Conservation (phyloP, 805 yeast genomes). For the Cyberlindnera galapagoensis region DNA sequence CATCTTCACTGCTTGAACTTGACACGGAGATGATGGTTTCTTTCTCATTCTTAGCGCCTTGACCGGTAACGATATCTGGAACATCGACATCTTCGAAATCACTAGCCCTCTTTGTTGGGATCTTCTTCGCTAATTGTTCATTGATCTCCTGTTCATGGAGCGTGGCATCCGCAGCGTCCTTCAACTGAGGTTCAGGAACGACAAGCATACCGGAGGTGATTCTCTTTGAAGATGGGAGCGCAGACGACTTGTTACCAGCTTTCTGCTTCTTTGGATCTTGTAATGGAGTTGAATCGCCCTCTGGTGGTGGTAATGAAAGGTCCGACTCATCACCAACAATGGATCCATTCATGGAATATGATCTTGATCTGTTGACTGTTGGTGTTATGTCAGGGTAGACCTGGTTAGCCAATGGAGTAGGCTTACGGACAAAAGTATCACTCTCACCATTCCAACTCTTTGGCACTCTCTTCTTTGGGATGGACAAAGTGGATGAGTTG, state of each 20-base stretch:
- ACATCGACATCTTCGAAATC: no score
- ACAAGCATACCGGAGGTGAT: slow-evolving; percentile 38
- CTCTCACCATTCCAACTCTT: slow-evolving; percentile 1
- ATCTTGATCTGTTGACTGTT: slow-evolving; percentile 12
- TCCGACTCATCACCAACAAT: slow-evolving; percentile 29
- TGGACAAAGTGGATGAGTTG: slow-evolving; percentile 14
- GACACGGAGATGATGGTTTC: no score
- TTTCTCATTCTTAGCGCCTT: no score
- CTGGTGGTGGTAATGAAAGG: slow-evolving; percentile 24
- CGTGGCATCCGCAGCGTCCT: slow-evolving; percentile 33
- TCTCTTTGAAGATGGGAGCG: slow-evolving; percentile 27
- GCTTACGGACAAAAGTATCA: slow-evolving; percentile 22
- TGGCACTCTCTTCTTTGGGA: slow-evolving; percentile 23
- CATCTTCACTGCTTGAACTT: no score
- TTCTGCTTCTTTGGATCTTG: slow-evolving; percentile 21
- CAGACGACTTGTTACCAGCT: slow-evolving; percentile 12
- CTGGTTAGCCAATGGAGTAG: slow-evolving; percentile 35
- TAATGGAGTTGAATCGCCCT: slow-evolving; percentile 15
- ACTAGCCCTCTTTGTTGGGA: slow-evolving; percentile 15
- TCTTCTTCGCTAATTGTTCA: slow-evolving; percentile 20
- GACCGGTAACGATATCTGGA: no score
- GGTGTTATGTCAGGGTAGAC: slow-evolving; percentile 25
- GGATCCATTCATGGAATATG: slow-evolving; percentile 19
- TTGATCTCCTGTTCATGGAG: slow-evolving; percentile 31
- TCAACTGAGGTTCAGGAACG: slow-evolving; percentile 37